These are phyloP conservation scores for Macrocystidia cucumis DNA, from an alignment of 1,284 basidiomycete species.

Conservation along the genomic window DNA sequence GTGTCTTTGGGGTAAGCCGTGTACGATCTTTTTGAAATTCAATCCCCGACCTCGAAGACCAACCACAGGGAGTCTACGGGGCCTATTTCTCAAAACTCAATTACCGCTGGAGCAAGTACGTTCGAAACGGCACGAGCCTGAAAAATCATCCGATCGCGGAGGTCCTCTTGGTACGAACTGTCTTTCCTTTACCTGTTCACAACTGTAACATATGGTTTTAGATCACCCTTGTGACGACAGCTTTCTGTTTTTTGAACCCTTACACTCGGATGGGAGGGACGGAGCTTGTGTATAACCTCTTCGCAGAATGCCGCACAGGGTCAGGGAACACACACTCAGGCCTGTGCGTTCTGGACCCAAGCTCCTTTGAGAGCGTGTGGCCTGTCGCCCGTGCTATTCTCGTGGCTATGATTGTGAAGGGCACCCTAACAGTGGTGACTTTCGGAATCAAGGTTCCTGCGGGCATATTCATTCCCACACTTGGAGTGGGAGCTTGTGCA, in stretches of 20 bases:
- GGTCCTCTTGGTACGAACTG: constrained; percentile 64
- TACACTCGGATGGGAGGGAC: constrained; percentile 94
- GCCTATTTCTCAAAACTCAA: constrained; percentile 93
- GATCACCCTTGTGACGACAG: constrained; percentile 73
- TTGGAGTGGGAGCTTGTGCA: constrained; percentile 95
- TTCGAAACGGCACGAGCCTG: constrained; percentile 80
- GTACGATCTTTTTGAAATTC: constrained; percentile 6
- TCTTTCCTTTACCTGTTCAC: not conserved
- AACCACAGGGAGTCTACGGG: constrained; percentile 80
- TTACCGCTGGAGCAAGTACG: constrained; percentile 78
- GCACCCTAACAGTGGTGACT: constrained; percentile 79
- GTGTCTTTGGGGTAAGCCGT: constrained; percentile 70
- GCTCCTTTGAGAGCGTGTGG: constrained; percentile 49
- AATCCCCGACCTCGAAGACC: constrained; percentile 5
- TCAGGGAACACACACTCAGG: constrained; percentile 51
- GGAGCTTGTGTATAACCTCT: constrained; percentile 89
- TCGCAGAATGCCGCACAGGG: constrained; percentile 71
- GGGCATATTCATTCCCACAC: constrained; percentile 95
- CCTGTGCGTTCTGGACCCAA: constrained; percentile 66
- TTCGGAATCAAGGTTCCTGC: constrained; percentile 94
- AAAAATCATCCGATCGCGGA: constrained; percentile 78
- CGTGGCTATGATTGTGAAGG: constrained; percentile 78
- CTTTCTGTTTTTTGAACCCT: constrained; percentile 83
- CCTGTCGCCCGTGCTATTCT: constrained; percentile 63
- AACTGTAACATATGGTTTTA: constrained; percentile 18